Evolutionary conservation across 208 protist species (phyloP).

Genomic region (Tritrichomonas foetus): DNA sequence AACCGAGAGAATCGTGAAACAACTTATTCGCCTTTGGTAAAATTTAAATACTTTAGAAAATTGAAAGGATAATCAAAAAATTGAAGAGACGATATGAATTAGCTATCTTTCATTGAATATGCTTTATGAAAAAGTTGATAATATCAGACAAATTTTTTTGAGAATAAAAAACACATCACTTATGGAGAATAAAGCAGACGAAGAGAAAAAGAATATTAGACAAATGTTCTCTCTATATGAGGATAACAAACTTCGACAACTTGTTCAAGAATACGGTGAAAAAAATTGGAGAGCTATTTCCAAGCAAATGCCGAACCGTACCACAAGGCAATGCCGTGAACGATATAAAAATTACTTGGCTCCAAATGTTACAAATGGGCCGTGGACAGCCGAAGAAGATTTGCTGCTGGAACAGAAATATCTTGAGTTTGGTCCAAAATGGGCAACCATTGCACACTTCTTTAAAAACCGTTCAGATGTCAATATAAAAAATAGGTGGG

Average conservation of each 20-base stretch:
- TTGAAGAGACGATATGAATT: no score
- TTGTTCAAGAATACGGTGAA: not conserved
- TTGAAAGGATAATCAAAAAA: no score
- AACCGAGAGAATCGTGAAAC: no score
- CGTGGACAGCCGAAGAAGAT: conserved; percentile 32
- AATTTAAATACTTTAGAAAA: no score
- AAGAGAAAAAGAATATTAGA: no score
- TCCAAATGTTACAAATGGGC: not conserved
- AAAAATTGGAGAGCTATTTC: not conserved
- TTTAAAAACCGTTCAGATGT: not conserved
- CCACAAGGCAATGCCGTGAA: not conserved
- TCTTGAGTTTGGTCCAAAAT: not conserved
- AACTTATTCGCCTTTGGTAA: no score
- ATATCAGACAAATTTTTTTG: no score
- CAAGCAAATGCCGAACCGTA: not conserved
- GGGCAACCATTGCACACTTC: not conserved
- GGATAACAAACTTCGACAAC: not conserved
- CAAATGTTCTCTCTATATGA: not conserved
- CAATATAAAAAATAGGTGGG: not conserved
- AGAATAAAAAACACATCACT: no score
- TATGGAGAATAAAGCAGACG: no score
- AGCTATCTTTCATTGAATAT: no score
- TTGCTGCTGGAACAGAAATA: not conserved
- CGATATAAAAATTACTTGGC: not conserved
- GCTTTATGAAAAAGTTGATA: no score